Evolutionary conservation across 495 filamentous ascomycete species (phyloP).

Genomic region (Aspergillus bridgeri): DNA sequence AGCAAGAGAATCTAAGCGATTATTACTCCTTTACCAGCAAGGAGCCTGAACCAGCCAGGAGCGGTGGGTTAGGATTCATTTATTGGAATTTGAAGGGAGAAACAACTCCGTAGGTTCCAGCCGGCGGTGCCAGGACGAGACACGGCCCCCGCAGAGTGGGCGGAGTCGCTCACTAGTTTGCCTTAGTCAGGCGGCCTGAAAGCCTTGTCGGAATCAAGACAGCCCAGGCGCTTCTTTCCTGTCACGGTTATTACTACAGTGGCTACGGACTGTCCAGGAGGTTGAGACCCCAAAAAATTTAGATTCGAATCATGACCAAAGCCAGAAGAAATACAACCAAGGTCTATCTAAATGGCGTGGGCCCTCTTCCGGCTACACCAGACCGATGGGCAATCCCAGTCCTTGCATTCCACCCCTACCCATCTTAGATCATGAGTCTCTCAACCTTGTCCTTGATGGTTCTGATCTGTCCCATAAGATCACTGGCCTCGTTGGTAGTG

Average conservation of each 20-base stretch:
- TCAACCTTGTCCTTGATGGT: constrained; percentile 92
- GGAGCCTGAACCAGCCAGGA: constrained; percentile 22
- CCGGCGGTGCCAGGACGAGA: constrained; percentile 9
- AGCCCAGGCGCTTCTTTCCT: too few relatives aligned
- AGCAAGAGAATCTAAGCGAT: not conserved
- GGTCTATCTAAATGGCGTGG: too few relatives aligned
- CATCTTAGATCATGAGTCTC: constrained; percentile 83
- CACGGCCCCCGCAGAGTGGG: constrained; percentile 7
- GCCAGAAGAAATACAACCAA: too few relatives aligned
- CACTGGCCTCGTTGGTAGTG: constrained; percentile 89
- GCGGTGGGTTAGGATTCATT: constrained; percentile 1
- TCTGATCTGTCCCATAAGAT: constrained; percentile 80
- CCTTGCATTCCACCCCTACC: not conserved
- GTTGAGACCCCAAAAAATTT: too few relatives aligned
- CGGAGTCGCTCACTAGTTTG: constrained; percentile 4
- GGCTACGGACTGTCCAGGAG: too few relatives aligned
- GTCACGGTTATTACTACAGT: too few relatives aligned
- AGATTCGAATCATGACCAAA: too few relatives aligned
- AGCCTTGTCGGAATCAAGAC: too few relatives aligned
- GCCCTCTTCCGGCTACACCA: not conserved
- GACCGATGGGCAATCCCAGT: not conserved
- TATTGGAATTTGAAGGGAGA: not conserved
- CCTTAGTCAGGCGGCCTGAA: not conserved
- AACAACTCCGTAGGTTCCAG: not conserved
- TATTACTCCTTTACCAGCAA: constrained; percentile 20